Conservation (phyloP, 345 rosid genomes). For the Kandelia obovata region DNA sequence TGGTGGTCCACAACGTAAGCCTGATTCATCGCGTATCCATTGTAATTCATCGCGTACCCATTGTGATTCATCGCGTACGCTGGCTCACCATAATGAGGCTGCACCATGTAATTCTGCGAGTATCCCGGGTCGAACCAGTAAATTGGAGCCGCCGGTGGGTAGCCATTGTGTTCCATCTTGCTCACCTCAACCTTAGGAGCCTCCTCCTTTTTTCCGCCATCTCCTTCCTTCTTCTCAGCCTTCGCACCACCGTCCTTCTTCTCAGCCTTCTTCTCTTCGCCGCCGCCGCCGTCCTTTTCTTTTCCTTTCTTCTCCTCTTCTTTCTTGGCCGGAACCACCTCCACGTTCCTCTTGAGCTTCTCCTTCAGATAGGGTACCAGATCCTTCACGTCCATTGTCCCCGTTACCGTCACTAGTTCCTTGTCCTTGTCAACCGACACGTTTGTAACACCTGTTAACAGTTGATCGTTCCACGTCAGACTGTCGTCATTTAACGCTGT, state of each 20-base stretch:
- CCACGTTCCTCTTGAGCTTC: slow-evolving; percentile 62
- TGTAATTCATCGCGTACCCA: slow-evolving; percentile 12
- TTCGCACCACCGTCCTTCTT: slow-evolving; percentile 29
- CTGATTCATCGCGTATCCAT: slow-evolving; percentile 16
- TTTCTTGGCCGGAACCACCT: slow-evolving; percentile 57
- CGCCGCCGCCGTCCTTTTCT: slow-evolving; percentile 12
- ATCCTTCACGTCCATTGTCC: slow-evolving; percentile 58
- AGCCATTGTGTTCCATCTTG: slow-evolving; percentile 34
- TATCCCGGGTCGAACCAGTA: slow-evolving; percentile 41
- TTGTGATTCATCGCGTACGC: slow-evolving; percentile 21
- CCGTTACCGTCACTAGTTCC: slow-evolving; percentile 71
- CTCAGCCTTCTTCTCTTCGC: slow-evolving; percentile 32
- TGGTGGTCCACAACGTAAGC: slow-evolving; percentile 37
- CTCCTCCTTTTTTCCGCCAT: background rate
- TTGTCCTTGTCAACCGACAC: slow-evolving; percentile 55
- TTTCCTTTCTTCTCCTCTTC: slow-evolving; percentile 26
- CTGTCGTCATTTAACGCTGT: background rate
- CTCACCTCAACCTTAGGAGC: slow-evolving; percentile 25
- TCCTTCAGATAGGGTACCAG: slow-evolving; percentile 46
- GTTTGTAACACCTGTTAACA: slow-evolving; percentile 52
- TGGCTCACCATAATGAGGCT: slow-evolving; percentile 19
- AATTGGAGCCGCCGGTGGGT: slow-evolving; percentile 24
- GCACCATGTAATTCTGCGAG: slow-evolving; percentile 36
- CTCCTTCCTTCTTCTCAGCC: background rate
- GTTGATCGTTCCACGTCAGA: slow-evolving; percentile 9